phyloP scores from a whole-genome alignment of 2,329 filamentous ascomycete species.

The Atkinsonella texensis region DNA sequence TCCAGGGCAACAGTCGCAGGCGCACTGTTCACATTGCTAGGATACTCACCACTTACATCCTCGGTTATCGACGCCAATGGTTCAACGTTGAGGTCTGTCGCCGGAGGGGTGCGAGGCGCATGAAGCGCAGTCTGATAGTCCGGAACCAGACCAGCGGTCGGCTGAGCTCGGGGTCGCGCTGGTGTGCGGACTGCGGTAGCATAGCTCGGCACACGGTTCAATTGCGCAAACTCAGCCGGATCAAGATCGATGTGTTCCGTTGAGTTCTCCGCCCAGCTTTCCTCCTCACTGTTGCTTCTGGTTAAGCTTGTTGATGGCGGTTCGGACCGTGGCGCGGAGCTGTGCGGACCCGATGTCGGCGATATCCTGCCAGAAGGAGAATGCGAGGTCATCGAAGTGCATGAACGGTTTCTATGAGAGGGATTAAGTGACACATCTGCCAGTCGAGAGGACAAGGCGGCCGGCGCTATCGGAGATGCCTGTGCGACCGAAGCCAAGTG shows the following conservation, averaged over 20 bases:
- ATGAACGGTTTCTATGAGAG: constrained; percentile 33
- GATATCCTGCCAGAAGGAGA: constrained; percentile 32
- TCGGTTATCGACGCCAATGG: constrained; percentile 22
- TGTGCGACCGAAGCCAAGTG: constrained; percentile 49
- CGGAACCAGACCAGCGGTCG: constrained; percentile 42
- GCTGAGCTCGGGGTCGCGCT: constrained; percentile 38
- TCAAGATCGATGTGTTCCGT: constrained; percentile 45
- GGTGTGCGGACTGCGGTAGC: constrained; percentile 59
- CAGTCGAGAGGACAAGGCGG: constrained; percentile 49
- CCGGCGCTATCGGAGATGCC: constrained; percentile 28
- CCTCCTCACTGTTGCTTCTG: constrained; percentile 40
- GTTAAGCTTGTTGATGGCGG: constrained; percentile 36
- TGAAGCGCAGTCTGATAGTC: constrained; percentile 54
- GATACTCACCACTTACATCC: constrained; percentile 14
- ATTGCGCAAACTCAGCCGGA: constrained; percentile 48
- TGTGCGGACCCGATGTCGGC: constrained; percentile 26
- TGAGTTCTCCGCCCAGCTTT: constrained; percentile 39
- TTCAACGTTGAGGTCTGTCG: constrained; percentile 18
- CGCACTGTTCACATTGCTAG: not conserved
- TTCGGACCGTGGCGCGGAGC: constrained; percentile 26
- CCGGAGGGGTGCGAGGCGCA: constrained; percentile 36
- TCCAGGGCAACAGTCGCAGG: not conserved
- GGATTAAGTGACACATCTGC: constrained; percentile 53
- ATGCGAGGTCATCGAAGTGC: constrained; percentile 30
- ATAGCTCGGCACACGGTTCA: constrained; percentile 69